A percentile compares a stretch with the other conserved stretches of the same genome.
These are phyloP conservation scores for Leccinum variicolor DNA, from an alignment of 768 basidiomycete genomes.

Conservation along the genomic window DNA sequence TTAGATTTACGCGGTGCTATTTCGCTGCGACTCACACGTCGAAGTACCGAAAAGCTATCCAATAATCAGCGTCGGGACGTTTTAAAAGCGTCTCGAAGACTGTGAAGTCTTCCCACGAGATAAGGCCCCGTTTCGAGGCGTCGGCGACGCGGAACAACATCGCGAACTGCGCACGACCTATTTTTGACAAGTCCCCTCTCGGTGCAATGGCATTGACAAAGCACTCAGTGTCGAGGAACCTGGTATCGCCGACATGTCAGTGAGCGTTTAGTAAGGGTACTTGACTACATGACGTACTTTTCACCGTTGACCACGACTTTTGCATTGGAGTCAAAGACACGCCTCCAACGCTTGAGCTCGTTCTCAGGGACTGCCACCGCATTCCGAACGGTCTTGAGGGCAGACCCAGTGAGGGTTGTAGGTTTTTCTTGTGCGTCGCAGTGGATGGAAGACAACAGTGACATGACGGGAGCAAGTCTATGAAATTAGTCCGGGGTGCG, in stretches of 20 bases:
- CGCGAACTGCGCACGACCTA: constrained; percentile 83
- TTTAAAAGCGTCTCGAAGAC: constrained; percentile 93
- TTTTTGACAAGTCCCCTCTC: constrained; percentile 77
- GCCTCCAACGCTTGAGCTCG: constrained; percentile 86
- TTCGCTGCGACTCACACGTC: constrained; percentile 68
- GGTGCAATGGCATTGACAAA: constrained; percentile 97
- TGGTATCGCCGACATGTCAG: constrained; percentile 30
- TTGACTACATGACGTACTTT: constrained; percentile 54
- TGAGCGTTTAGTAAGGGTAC: constrained; percentile 20
- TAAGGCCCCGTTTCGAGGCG: constrained; percentile 64
- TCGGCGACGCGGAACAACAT: constrained; percentile 91
- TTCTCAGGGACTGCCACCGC: constrained; percentile 71
- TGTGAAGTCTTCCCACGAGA: constrained; percentile 95
- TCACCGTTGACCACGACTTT: constrained; percentile 69
- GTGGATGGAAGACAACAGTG: constrained; percentile 41
- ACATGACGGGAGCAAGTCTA: constrained; percentile 33
- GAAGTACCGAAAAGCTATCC: constrained; percentile 95
- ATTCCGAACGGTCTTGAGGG: constrained; percentile 63
- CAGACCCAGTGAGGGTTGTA: constrained; percentile 47
- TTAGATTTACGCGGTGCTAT: background rate
- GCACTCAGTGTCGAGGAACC: constrained; percentile 81
- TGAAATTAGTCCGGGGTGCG: constrained; percentile 26
- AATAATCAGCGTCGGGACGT: constrained; percentile 94
- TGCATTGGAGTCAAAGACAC: constrained; percentile 83
- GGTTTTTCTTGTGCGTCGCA: constrained; percentile 44